A percentile compares a stretch with the other conserved stretches of the same genome.
phyloP scores from a whole-genome alignment of 768 basidiomycete genomes.

The Naematelia encephala region DNA sequence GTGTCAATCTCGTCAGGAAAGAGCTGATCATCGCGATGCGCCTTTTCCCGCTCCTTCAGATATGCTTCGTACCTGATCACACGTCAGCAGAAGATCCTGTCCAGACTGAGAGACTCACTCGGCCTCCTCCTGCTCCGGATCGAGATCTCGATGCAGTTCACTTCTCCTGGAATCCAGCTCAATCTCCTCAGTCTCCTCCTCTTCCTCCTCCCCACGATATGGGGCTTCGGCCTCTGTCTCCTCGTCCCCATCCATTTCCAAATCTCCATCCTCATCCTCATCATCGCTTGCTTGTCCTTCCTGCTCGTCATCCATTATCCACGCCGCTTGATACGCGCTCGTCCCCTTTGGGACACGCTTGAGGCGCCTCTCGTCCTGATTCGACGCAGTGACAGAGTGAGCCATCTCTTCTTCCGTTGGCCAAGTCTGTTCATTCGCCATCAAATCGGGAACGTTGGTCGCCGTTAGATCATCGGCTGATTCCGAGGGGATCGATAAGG shows the following conservation, averaged over 20 bases:
- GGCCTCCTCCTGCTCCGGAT: conserved; percentile 72
- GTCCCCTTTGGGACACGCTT: conserved; percentile 88
- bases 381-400: conserved; percentile 56
- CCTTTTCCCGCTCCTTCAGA: conserved; percentile 42
- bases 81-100: conserved; percentile 55
- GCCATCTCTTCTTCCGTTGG: conserved; percentile 95
- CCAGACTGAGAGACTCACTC: conserved; percentile 60
- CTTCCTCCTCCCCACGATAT: conserved; percentile 59
- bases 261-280: conserved; percentile 52
- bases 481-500: conserved; percentile 62
- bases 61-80: conserved; percentile 44
- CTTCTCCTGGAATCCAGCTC: conserved; percentile 55
- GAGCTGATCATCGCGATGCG: conserved; percentile 71
- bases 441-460: conserved; percentile 79
- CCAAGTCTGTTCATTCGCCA: conserved; percentile 97
- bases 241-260: conserved; percentile 40
- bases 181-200: conserved; percentile 61
- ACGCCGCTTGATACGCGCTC: conserved; percentile 94
- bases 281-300: conserved; percentile 59
- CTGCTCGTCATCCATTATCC: conserved; percentile 83
- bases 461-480: conserved; percentile 82
- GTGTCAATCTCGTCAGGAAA: conserved; percentile 98
- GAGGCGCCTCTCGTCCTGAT: conserved; percentile 66
- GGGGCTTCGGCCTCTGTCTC: conserved; percentile 25
- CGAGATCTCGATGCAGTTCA: conserved; percentile 57